Evolutionary conservation across 2,329 filamentous ascomycete species (phyloP), one percentile per base, ranked within the genome.

Genomic region (Beauveria sp.): DNA sequence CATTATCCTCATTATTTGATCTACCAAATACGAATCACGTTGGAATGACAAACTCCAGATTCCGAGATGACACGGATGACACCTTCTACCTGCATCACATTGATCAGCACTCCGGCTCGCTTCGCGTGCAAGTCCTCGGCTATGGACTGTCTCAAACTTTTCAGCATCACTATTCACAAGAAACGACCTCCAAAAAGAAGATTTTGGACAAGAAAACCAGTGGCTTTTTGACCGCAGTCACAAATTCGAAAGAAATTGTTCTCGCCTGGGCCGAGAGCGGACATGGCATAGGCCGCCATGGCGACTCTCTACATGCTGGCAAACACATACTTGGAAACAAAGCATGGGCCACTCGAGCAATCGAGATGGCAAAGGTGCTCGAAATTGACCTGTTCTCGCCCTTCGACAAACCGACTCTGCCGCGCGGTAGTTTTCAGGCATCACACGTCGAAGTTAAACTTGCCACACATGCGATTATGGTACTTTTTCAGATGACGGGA

Each of bases 381-480:
- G 69, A 67, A 0, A 16, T 76, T n/a, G 63, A 63, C 2, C 68
- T 75, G 63, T 58, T 56, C 5, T 61, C 70, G 0, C 66, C 69
- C 0, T 76, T 68, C 20, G 75, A 76, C 41, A 61, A 61, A 2
- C 54, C 61, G 2, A 16, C 51, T 12, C 37, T 10, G 30, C 40
- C 47, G 8, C 52, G 40, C 1, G 50, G 50, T 2, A 63, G 70
- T 14, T 73, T 72, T 47, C 66, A 67, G 1, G 72, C 71, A 0
- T 69, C 71, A 0, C 76, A 78, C 24, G 71, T 74, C 1, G 76
- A 78, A 61, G 73, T 74, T 18, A 78, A 78, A 60, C 69, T 78
- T 0, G 72, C 75, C 0, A 67, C 71, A 0, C 70, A 74, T 22
- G 71, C 70, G 0, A 54, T 76, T 0, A 69, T 69, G 8, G 56